These are phyloP conservation scores for Hydrangea macrophylla DNA, from an alignment of 148 eudicot species.

Conservation along the genomic window DNA sequence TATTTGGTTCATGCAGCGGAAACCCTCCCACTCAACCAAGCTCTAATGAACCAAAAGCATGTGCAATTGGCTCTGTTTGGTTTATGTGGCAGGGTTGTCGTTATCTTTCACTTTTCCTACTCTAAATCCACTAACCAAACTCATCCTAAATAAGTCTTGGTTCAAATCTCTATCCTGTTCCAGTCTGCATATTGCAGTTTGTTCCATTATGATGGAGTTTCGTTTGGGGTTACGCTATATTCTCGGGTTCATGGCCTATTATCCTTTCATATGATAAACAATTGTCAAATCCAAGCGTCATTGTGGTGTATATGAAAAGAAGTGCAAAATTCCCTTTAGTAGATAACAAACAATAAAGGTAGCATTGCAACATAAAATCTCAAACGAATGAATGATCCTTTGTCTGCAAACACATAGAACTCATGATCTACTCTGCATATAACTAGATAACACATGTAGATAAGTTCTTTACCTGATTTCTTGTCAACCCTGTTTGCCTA, in stretches of 20 bases:
- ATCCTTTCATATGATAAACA: not conserved
- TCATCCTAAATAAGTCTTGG: not conserved
- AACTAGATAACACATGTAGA: not conserved
- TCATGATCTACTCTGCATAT: not conserved
- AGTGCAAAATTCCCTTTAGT: not conserved
- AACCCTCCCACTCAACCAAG: too few species aligned
- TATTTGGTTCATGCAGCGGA: too few species aligned
- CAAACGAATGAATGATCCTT: not conserved
- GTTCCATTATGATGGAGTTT: not conserved
- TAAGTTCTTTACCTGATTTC: slow-evolving; percentile 65
- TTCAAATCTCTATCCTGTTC: not conserved
- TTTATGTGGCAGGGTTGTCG: not conserved
- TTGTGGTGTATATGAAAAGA: not conserved
- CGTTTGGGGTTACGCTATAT: too few species aligned
- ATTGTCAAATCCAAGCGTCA: not conserved
- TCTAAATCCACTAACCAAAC: not conserved
- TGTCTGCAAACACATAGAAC: not conserved
- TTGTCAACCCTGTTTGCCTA: slow-evolving; percentile 69
- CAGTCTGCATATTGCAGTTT: not conserved
- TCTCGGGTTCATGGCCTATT: not conserved
- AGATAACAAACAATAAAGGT: not conserved
- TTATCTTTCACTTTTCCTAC: not conserved
- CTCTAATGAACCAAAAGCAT: too few species aligned
- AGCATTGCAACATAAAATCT: not conserved
- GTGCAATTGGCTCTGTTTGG: too few species aligned